phyloP scores from a whole-genome alignment of 768 basidiomycete species.

The Psilocybe tampanensis region DNA sequence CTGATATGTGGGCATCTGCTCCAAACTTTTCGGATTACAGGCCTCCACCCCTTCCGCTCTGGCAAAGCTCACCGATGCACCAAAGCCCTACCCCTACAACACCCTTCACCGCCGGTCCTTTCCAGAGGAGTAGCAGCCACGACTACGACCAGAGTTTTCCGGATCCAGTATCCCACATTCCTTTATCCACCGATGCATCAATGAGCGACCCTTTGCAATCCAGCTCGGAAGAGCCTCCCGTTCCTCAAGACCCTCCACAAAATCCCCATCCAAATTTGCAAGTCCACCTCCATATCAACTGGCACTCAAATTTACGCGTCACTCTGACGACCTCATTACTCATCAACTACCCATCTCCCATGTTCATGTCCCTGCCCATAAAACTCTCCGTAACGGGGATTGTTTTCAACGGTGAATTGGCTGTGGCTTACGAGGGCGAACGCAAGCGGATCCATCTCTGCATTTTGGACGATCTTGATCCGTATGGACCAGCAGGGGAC shows the following conservation, averaged over 20 bases:
- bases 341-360: constrained; percentile 95
- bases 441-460: constrained; percentile 83
- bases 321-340: constrained; percentile 90
- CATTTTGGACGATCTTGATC: constrained; percentile 85
- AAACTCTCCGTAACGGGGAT: constrained; percentile 91
- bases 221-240: constrained; percentile 16
- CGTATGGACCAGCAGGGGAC: constrained; percentile 72
- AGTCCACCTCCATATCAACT: constrained; percentile 81
- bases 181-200: constrained; percentile 11
- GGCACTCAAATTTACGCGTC: constrained; percentile 87
- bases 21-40: constrained; percentile 41
- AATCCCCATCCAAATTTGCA: constrained; percentile 74
- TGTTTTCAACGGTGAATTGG: constrained; percentile 83
- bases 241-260: constrained; percentile 26
- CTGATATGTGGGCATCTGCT: constrained; percentile 45
- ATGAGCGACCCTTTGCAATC: constrained; percentile 24
- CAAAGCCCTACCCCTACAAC: constrained; percentile 30
- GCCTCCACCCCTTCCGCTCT: constrained; percentile 26
- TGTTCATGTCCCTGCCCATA: constrained; percentile 97
- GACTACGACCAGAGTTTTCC: constrained; percentile 17
- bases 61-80: constrained; percentile 26
- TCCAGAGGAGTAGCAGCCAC: constrained; percentile 16
- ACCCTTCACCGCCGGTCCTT: constrained; percentile 27
- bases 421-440: constrained; percentile 89
- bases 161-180: constrained; percentile 5